phyloP scores from a whole-genome alignment of 1,284 basidiomycete genomes.

The Apiotrichum porosum region DNA sequence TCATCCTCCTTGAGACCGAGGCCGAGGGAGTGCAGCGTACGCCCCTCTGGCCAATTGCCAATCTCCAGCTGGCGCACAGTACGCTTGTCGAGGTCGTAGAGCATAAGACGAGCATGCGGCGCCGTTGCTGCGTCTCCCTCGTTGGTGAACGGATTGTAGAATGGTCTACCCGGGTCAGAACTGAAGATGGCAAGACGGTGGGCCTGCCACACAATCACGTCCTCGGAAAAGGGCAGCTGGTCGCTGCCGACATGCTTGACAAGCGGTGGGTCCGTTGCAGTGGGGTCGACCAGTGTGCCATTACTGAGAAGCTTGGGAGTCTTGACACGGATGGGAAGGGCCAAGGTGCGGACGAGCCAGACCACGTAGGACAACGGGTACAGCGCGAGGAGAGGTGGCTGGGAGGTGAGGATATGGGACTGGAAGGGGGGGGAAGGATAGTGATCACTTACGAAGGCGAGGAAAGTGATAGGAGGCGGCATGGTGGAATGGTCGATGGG shows the following conservation, averaged over 20 bases:
- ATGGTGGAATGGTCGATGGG: too few species aligned
- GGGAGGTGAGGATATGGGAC: background rate
- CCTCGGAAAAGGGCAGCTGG: conserved; percentile 2
- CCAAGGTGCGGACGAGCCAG: background rate
- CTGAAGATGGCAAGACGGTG: conserved; percentile 2
- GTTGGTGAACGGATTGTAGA: conserved; percentile 3
- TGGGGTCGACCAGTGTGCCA: conserved; percentile 7
- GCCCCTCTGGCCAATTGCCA: background rate
- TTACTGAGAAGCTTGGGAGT: background rate
- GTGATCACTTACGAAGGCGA: background rate
- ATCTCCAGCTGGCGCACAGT: background rate
- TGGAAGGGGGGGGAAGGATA: too few species aligned
- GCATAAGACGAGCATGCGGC: background rate
- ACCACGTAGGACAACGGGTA: conserved; percentile 6
- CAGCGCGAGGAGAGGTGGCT: conserved; percentile 11
- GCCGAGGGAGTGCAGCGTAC: conserved; percentile 6
- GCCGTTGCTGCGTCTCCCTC: background rate
- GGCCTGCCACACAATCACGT: background rate
- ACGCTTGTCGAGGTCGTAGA: background rate
- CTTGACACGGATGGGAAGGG: background rate
- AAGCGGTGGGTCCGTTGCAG: background rate
- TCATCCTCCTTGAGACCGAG: background rate
- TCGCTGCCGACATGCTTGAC: background rate
- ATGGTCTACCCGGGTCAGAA: conserved; percentile 3
- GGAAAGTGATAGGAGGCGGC: too few species aligned